Base-by-base conservation (phyloP, 225 moss, liverwort and hornwort genomes). In the Pseudoscleropodium purum region DNA sequence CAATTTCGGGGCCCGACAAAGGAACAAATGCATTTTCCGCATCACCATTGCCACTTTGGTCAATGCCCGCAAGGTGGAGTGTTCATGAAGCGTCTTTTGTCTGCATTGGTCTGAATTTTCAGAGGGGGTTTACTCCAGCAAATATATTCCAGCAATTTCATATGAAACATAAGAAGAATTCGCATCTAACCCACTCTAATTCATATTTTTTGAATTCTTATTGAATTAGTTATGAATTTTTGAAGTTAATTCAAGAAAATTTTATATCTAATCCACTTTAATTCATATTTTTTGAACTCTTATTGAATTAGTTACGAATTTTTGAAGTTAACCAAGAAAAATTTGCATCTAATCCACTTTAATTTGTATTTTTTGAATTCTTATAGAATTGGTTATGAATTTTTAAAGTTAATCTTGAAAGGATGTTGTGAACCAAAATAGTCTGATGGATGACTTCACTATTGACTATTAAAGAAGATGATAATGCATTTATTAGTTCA, bases 91-190 rank as follows among this genome's bases (percentile, higher is more conserved):
- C 43, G 1, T 61, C 81, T 12, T 41, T 24, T 10, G 77, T 54
- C 19, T 2, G 49, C 33, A 51, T 20, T 77, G 36, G 5, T 54
- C 29, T 80, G 80, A 60, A 13, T 59, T 27, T n/a, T 79, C 16
- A 51, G 7, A 76, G 20, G 17, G 29, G 4, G 3, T 34, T 51
- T 51, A 20, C 76, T 24, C 54, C 16, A 56, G 4, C 9, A 37
- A 24, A 12, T 25, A 15, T 1, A 5, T 8, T 56, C 3, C 6
- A n/a, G 10, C 1, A 25, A 57, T 57, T n/a, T 11, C 37, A 0
- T n/a, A 17, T n/a, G n/a, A 26, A 57, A 57, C 4, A 11, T 2
- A 56, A 57, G 26, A n/a, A 57, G 57, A 79, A 10, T 57, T 57
- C 1, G 27, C n/a, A 79, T 59, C 16, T 2, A 78, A 56, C 25